Conservation (phyloP, 2,329 filamentous ascomycete genomes). For the Dactylellina cionopaga region DNA sequence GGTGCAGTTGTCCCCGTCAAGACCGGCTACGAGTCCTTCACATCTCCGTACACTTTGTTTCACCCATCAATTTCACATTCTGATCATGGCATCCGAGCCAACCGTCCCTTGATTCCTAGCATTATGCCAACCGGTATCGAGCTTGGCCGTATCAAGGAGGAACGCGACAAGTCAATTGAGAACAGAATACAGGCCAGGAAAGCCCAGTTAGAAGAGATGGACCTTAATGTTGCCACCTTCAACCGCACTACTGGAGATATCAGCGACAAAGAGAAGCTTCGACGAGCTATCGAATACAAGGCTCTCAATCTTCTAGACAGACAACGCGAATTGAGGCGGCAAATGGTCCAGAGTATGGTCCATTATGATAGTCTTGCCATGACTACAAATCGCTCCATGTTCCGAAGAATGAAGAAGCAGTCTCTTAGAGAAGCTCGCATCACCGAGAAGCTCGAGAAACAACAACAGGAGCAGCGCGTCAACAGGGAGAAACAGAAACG, state of each 20-base stretch:
- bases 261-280: slow-evolving; percentile 79
- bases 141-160: slow-evolving; percentile 82
- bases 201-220: slow-evolving; percentile 79
- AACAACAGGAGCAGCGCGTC: slow-evolving; percentile 95
- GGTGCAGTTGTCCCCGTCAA: slow-evolving; percentile 57
- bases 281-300: slow-evolving; percentile 95
- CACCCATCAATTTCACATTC: slow-evolving; percentile 76
- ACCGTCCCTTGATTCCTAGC: slow-evolving; percentile 82
- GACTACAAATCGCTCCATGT: slow-evolving; percentile 91
- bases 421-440: slow-evolving; percentile 93
- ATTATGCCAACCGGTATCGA: slow-evolving; percentile 90
- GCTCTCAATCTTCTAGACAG: slow-evolving; percentile 86
- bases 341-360: slow-evolving; percentile 90
- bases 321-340: slow-evolving; percentile 84
- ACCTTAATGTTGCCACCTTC: slow-evolving; percentile 70
- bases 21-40: slow-evolving; percentile 75
- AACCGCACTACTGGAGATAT: slow-evolving; percentile 9
- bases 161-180: slow-evolving; percentile 86
- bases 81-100: slow-evolving; percentile 78
- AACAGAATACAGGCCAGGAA: slow-evolving; percentile 89
- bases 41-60: slow-evolving; percentile 74
- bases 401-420: slow-evolving; percentile 96
- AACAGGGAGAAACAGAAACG: slow-evolving; percentile 98
- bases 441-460: slow-evolving; percentile 98
- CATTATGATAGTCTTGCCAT: slow-evolving; percentile 95